Conservation (phyloP, 1,284 basidiomycete genomes). For the Melampsora larici-populina region DNA sequence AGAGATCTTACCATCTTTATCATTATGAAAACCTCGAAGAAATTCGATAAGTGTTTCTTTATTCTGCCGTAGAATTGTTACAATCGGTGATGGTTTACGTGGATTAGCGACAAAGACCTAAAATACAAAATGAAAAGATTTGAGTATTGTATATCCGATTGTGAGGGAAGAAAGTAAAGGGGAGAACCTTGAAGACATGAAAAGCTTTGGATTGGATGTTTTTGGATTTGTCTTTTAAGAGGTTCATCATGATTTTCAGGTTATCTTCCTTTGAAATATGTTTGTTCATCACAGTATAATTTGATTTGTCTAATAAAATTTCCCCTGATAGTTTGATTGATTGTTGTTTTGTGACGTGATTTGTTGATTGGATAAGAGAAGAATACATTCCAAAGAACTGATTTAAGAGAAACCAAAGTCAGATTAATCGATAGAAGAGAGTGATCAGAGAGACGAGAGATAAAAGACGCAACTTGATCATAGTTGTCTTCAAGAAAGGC, state of each 20-base stretch:
- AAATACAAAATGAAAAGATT: not conserved
- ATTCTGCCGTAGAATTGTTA: constrained; percentile 83
- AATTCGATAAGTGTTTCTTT: constrained; percentile 88
- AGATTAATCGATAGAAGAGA: constrained; percentile 1
- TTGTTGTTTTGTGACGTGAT: constrained; percentile 99
- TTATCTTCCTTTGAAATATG: constrained; percentile 83
- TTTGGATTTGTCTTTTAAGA: constrained; percentile 91
- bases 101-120: constrained; percentile 98
- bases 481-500: constrained; percentile 94
- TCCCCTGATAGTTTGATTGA: constrained; percentile 96
- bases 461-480: constrained; percentile 66
- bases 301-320: constrained; percentile 92
- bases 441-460: not conserved
- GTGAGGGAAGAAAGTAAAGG: constrained; percentile 7
- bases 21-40: constrained; percentile 90
- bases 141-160: not conserved
- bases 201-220: constrained; percentile 99
- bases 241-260: constrained; percentile 99
- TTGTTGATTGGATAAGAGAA: too few species aligned
- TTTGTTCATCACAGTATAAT: constrained; percentile 97
- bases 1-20: constrained; percentile 72
- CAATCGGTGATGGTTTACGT: constrained; percentile 95
- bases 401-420: not conserved
- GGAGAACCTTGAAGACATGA: constrained; percentile 93
- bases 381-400: constrained; percentile 95